Conservation (phyloP, 805 yeast genomes). For the Kockiozyma suomiensis region DNA sequence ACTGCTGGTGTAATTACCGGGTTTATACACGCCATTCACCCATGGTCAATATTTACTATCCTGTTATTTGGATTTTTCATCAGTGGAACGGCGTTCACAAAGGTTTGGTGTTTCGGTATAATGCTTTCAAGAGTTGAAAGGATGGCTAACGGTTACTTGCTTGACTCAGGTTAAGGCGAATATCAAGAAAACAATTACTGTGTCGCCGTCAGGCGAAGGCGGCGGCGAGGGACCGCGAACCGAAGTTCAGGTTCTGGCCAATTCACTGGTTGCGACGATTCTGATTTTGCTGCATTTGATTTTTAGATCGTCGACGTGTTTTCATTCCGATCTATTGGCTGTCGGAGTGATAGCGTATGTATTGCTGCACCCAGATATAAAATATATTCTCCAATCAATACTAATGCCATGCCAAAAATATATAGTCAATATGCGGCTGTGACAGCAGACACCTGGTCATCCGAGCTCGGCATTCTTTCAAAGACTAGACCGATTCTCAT, state of each 20-base stretch:
- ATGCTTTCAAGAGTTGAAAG: background rate
- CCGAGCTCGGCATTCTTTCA: conserved; percentile 51
- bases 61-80: conserved; percentile 46
- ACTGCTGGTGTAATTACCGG: conserved; percentile 47
- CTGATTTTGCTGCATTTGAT: conserved; percentile 41
- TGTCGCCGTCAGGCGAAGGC: conserved; percentile 30
- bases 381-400: no score
- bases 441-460: conserved; percentile 53
- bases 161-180: conserved; percentile 41
- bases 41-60: conserved; percentile 42
- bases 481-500: conserved; percentile 45
- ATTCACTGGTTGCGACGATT: conserved; percentile 46
- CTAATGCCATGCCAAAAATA: no score
- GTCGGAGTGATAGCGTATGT: conserved; percentile 40
- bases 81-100: conserved; percentile 47
- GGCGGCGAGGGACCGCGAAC: conserved; percentile 44
- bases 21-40: conserved; percentile 46
- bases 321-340: conserved; percentile 22
- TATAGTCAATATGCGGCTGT: conserved; percentile 49
- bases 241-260: conserved; percentile 48
- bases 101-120: conserved; percentile 25
- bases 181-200: conserved; percentile 43
- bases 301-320: conserved; percentile 6
- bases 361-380: background rate
- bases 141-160: background rate